A percentile compares a stretch with the other conserved stretches of the same genome.
Evolutionary conservation across 179 eudicot species (phyloP).

Genomic region (Sideroxylon spinosum): DNA sequence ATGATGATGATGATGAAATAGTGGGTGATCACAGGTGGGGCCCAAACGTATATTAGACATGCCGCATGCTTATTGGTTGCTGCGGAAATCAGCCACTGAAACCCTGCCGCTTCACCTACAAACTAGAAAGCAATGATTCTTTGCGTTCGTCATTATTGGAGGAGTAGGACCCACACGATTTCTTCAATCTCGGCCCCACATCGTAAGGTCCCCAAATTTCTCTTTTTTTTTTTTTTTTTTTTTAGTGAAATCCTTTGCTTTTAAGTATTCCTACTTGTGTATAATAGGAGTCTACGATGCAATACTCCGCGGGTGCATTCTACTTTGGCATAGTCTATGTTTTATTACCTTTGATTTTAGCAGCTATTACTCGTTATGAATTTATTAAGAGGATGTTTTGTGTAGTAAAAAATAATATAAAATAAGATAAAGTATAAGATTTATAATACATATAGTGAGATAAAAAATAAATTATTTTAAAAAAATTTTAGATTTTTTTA

Average conservation of each 20-base stretch:
- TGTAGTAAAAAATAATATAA: too few relatives aligned
- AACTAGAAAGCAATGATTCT: background rate
- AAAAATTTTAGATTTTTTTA: too few relatives aligned
- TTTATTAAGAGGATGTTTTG: too few relatives aligned
- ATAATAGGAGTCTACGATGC: background rate
- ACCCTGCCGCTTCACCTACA: background rate
- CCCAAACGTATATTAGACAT: background rate
- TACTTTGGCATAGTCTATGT: too few relatives aligned
- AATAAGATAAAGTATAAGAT: too few relatives aligned
- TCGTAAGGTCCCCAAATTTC: background rate
- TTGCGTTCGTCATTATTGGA: background rate
- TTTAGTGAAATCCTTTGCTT: background rate
- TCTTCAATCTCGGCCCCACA: background rate
- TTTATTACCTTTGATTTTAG: too few relatives aligned
- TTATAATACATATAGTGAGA: too few relatives aligned
- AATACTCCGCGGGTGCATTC: too few relatives aligned
- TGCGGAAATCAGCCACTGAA: background rate
- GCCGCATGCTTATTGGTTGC: slow-evolving; percentile 16
- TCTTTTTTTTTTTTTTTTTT: background rate
- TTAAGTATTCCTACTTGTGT: background rate
- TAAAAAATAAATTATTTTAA: too few relatives aligned
- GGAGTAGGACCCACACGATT: background rate
- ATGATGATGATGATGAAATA: background rate
- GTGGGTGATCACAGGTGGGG: background rate
- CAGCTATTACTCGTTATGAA: too few relatives aligned